Evolutionary conservation across 148 eudicot species (phyloP).

Genomic region (Suaeda aralocaspica): DNA sequence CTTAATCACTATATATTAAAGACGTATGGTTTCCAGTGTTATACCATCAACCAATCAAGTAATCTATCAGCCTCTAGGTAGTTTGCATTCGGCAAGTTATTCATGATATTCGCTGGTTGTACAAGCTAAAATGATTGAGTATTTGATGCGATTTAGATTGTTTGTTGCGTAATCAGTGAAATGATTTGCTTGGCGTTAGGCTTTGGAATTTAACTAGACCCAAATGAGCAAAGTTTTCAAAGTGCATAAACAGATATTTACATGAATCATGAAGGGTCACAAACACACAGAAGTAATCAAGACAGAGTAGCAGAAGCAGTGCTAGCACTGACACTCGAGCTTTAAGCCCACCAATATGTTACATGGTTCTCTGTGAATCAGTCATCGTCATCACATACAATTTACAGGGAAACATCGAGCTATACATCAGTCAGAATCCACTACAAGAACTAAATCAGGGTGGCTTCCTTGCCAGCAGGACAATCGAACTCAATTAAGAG

Average conservation of each 20-base stretch:
- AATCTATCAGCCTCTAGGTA: too few relatives aligned
- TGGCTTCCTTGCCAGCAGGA: constrained; percentile 5
- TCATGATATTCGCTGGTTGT: too few relatives aligned
- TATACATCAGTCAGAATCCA: constrained; percentile 7
- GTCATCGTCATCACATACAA: constrained; percentile 5
- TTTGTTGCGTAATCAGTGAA: too few relatives aligned
- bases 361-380: background rate
- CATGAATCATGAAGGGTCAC: background rate
- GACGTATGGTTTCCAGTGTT: too few relatives aligned
- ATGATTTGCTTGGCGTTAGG: too few relatives aligned
- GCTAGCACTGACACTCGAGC: background rate
- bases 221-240: background rate
- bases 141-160: too few relatives aligned
- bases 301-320: background rate
- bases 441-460: background rate
- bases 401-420: background rate
- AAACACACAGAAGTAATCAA: background rate
- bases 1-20: too few relatives aligned
- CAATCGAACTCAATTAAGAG: background rate
- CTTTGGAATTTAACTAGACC: too few relatives aligned
- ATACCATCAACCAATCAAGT: too few relatives aligned
- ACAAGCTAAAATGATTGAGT: too few relatives aligned
- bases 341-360: background rate
- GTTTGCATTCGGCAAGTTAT: too few relatives aligned
- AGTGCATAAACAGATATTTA: background rate